Percentiles rank a stretch among this genome's conserved stretches.
Evolutionary conservation across 2,329 filamentous ascomycete genomes (phyloP).

Genomic region (Canariomyces notabilis): DNA sequence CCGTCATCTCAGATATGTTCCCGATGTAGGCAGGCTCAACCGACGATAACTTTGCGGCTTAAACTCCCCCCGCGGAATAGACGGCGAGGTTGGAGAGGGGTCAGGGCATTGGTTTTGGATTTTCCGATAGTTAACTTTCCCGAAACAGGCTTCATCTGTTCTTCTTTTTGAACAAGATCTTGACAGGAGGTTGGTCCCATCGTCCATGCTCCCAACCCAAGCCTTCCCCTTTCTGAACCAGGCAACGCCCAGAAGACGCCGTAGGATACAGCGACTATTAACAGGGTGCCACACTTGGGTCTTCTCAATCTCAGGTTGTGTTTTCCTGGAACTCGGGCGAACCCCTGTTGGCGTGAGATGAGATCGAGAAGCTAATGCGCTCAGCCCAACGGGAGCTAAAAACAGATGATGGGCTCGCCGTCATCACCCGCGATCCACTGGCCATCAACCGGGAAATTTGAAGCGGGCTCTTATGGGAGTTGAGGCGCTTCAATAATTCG

Average conservation of each 20-base stretch:
- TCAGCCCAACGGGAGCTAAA: conserved; percentile 30
- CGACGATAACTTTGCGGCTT: too few species aligned
- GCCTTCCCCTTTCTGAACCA: conserved; percentile 7
- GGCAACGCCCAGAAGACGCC: conserved; percentile 2
- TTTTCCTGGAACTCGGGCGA: conserved; percentile 2
- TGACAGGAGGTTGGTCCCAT: not conserved
- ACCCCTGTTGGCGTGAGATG: conserved; percentile 14
- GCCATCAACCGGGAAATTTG: conserved; percentile 22
- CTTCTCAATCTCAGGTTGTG: not conserved
- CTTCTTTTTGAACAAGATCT: not conserved
- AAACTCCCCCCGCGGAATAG: too few species aligned
- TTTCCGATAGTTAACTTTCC: too few species aligned
- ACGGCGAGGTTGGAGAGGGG: too few species aligned
- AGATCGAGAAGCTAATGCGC: conserved; percentile 16
- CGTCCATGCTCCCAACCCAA: conserved; percentile 1
- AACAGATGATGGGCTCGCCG: conserved; percentile 18
- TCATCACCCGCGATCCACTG: conserved; percentile 22
- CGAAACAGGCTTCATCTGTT: too few species aligned
- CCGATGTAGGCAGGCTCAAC: too few species aligned
- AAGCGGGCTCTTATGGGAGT: conserved; percentile 11
- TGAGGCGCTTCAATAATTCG: conserved; percentile 18
- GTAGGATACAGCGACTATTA: conserved; percentile 9
- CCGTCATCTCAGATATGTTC: too few species aligned
- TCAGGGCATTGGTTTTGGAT: too few species aligned
- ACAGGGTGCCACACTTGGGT: conserved; percentile 7